Conservation (phyloP, 2,329 filamentous ascomycete species). For the Diplocarpon rosae region DNA sequence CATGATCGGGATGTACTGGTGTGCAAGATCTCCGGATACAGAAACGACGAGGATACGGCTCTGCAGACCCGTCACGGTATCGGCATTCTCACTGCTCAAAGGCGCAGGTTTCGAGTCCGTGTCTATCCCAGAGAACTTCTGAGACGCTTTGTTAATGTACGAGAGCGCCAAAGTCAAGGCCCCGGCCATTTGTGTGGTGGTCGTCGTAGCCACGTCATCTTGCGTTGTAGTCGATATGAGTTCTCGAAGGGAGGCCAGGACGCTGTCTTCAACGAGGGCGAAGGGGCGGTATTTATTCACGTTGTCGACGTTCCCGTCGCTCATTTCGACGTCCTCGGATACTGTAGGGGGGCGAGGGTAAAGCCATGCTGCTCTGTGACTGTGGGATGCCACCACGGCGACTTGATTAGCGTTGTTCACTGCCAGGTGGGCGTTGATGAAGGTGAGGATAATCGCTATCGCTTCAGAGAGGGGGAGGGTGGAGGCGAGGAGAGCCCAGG, state of each 20-base stretch:
- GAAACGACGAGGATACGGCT: conserved; percentile 83
- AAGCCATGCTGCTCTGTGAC: conserved; percentile 76
- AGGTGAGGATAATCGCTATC: conserved; percentile 83
- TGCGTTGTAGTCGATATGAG: conserved; percentile 60
- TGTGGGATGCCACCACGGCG: conserved; percentile 81
- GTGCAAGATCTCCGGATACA: conserved; percentile 74
- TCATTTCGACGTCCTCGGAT: conserved; percentile 48
- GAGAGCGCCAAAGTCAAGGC: conserved; percentile 81
- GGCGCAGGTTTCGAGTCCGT: conserved; percentile 21
- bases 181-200: conserved; percentile 80
- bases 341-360: conserved; percentile 50
- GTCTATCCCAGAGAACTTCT: conserved; percentile 30
- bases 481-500: conserved; percentile 70
- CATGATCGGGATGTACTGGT: conserved; percentile 96
- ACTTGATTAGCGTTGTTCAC: conserved; percentile 91
- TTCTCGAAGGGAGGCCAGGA: conserved; percentile 62
- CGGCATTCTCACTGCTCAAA: conserved; percentile 13
- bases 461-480: conserved; percentile 73
- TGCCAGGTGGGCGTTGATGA: conserved; percentile 91
- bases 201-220: conserved; percentile 51
- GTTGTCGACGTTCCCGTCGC: conserved; percentile 29
- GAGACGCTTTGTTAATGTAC: conserved; percentile 65
- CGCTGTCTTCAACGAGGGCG: conserved; percentile 70
- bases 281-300: conserved; percentile 94
- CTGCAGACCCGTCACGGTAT: conserved; percentile 43